Evolutionary conservation across 2,329 filamentous ascomycete genomes (phyloP).

Genomic region (Alternaria arborescens): DNA sequence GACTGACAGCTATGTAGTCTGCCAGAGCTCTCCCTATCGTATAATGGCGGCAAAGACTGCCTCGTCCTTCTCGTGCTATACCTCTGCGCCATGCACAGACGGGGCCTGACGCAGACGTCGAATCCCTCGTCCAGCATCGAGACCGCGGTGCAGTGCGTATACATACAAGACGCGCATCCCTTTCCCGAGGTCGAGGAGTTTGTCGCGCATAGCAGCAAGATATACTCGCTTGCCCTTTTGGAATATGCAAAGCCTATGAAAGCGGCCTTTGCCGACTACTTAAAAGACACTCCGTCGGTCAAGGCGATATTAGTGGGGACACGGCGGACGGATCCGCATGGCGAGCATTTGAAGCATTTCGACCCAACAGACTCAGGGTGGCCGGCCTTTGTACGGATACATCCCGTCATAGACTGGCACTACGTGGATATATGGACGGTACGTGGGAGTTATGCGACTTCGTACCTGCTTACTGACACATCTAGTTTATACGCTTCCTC

Average conservation of each 20-base stretch:
- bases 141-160: slow-evolving; percentile 76
- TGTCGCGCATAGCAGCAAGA: slow-evolving; percentile 69
- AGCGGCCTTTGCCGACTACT: slow-evolving; percentile 79
- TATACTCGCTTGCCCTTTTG: slow-evolving; percentile 78
- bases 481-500: slow-evolving; percentile 79
- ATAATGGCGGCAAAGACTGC: slow-evolving; percentile 98
- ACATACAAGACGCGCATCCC: slow-evolving; percentile 84
- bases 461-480: not conserved
- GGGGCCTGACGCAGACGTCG: slow-evolving; percentile 36
- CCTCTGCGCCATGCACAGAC: slow-evolving; percentile 67
- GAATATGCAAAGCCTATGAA: slow-evolving; percentile 84
- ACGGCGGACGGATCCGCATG: slow-evolving; percentile 89
- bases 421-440: slow-evolving; percentile 95
- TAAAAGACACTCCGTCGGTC: slow-evolving; percentile 69
- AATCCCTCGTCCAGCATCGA: slow-evolving; percentile 33
- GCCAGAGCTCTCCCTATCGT: slow-evolving; percentile 84
- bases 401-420: slow-evolving; percentile 98
- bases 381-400: slow-evolving; percentile 91
- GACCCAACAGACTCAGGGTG: slow-evolving; percentile 88
- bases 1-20: slow-evolving; percentile 61
- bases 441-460: slow-evolving; percentile 50
- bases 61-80: slow-evolving; percentile 90
- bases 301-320: slow-evolving; percentile 88
- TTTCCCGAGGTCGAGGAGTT: slow-evolving; percentile 89
- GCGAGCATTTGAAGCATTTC: slow-evolving; percentile 79